A percentile compares a stretch with the other conserved stretches of the same genome.
phyloP scores from a whole-genome alignment of 164 flowering plant species.

The Nymphaea colorata region DNA sequence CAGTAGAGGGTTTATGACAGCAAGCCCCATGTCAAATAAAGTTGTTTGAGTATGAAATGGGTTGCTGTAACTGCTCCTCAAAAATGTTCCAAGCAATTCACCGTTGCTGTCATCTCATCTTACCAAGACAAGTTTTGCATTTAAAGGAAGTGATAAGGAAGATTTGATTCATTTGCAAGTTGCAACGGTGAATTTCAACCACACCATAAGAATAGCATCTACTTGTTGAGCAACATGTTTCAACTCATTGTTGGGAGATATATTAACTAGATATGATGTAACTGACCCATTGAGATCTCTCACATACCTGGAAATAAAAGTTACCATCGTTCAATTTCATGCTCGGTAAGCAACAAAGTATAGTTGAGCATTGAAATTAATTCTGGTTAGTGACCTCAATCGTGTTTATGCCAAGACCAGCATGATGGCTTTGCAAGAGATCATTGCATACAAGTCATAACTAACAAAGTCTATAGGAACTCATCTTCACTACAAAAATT shows the following conservation, averaged over 20 bases:
- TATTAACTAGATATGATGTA: constrained; percentile 45
- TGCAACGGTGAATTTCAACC: constrained; percentile 2
- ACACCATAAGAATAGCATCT: constrained; percentile 56
- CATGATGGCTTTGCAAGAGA: constrained; percentile 77
- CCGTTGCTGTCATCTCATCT: constrained; percentile 21
- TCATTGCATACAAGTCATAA: constrained; percentile 33
- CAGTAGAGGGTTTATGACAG: constrained; percentile 54
- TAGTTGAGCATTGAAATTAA: not conserved
- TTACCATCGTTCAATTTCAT: not conserved
- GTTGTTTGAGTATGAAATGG: constrained; percentile 79
- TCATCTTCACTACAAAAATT: not conserved
- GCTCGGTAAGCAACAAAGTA: not conserved
- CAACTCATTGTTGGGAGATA: constrained; percentile 51
- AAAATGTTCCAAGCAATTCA: constrained; percentile 80
- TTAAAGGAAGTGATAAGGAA: too few species aligned
- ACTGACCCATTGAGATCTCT: constrained; percentile 57
- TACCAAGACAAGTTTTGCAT: not conserved
- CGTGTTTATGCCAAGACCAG: constrained; percentile 52
- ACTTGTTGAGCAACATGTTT: constrained; percentile 62
- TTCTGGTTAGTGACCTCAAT: constrained; percentile 72
- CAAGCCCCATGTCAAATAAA: constrained; percentile 69
- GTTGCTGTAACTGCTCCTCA: constrained; percentile 88
- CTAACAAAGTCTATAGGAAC: not conserved
- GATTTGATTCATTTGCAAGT: too few species aligned
- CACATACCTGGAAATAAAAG: constrained; percentile 42